Evolutionary conservation across 441 rosid species (phyloP), one percentile per base, ranked within the genome.

Genomic region (Euphorbia celastroides): DNA sequence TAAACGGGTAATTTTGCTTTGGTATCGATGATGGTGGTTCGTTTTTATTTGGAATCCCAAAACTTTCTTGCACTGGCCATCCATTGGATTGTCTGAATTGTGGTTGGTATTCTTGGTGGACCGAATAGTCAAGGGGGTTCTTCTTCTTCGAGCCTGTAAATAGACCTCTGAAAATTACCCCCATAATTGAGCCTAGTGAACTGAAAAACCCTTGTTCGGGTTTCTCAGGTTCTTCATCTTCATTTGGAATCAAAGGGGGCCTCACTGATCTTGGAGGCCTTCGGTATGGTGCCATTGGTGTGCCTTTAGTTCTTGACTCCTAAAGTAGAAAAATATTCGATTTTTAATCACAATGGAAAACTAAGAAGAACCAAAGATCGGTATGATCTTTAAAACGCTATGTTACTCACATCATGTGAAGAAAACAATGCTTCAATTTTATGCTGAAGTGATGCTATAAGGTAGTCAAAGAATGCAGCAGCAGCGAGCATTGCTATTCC

Each of bases 41-140:
- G 58, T 91, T 92, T 74, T 83, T 96, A 60, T 86, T 86, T 14
- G 88, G 91, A 75, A 88, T 86, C 72, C 70, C 81, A 58, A 78
- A 89, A 77, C 95, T 93, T 74, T 91, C 98, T 77, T 89, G 98
- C 79, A 79, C 74, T 0, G 93, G 93, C 95, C 96, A 93, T 20
- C 75, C 51, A 60, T 71, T 81, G 25, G 86, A 31, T 41, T 65
- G 81, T 12, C 62, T 38, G 57, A 52, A n/a, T 10, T 71, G 72
- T 65, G 83, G 85, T 72, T 79, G 86, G 62, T 81, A 77, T 50
- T 83, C 95, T 50, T 82, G 86, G 67, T 86, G 86, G 65, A 70
- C 70, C 44, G 79, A 86, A 58, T 74, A 73, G 22, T 75, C 80
- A 36, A 28, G 74, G 5, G 91, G 84, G n/a, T n/a, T n/a, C 73